A percentile compares a stretch with the other conserved stretches of the same genome.
These are phyloP conservation scores for Phytopythium cucurbitacearum DNA, from an alignment of 352 stramenopile genomes.

Conservation along the genomic window DNA sequence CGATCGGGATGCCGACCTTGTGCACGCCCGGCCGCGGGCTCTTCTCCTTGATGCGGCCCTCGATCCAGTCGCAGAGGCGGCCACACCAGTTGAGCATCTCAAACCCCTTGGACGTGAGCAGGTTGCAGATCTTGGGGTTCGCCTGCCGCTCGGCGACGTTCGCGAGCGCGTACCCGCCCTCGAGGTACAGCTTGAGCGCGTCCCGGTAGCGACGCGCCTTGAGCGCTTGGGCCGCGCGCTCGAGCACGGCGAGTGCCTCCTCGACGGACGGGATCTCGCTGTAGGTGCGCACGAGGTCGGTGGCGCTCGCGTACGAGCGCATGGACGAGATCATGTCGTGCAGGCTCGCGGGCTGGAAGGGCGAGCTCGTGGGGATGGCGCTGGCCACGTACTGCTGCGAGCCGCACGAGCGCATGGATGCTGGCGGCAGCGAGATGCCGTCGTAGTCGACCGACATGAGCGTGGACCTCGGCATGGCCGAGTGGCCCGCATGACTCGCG, in stretches of 20 bases:
- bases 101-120: constrained; percentile 82
- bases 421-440: constrained; percentile 49
- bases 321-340: constrained; percentile 76
- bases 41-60: constrained; percentile 73
- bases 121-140: constrained; percentile 81
- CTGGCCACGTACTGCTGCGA: constrained; percentile 75
- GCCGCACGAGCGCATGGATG: constrained; percentile 67
- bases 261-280: constrained; percentile 73
- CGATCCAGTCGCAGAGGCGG: constrained; percentile 77
- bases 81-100: constrained; percentile 87
- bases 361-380: constrained; percentile 59
- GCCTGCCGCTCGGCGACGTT: constrained; percentile 75
- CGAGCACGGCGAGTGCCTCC: constrained; percentile 68
- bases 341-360: constrained; percentile 57
- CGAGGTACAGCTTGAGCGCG: constrained; percentile 77
- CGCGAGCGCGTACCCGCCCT: constrained; percentile 81
- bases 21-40: constrained; percentile 70
- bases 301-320: constrained; percentile 73
- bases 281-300: constrained; percentile 69
- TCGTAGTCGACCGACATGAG: constrained; percentile 64
- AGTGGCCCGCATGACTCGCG: background rate
- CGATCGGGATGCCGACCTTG: constrained; percentile 72
- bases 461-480: constrained; percentile 24
- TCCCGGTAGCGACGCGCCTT: constrained; percentile 65
- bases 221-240: constrained; percentile 60